Evolutionary conservation across 2,329 filamentous ascomycete genomes (phyloP), one percentile per base, ranked within the genome.

Genomic region (Ceratocystis ficicola): DNA sequence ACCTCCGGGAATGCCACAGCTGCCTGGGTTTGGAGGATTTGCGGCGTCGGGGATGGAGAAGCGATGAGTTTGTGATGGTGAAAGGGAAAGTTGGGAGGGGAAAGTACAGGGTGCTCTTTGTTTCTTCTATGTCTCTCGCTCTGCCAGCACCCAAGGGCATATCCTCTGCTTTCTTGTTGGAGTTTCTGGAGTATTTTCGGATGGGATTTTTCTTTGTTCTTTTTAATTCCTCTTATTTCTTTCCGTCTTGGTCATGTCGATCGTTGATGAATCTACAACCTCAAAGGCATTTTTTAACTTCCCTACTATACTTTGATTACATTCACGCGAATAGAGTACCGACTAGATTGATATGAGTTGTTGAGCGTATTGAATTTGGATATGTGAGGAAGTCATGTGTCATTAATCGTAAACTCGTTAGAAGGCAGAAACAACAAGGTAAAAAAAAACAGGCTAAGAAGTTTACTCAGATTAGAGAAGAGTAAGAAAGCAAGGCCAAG

Each of bases 21-120:
- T 70, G 22, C 69, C 67, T 20, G 67, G 69, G 22, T 69, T 71
- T 63, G 69, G 62, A 28, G 67, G 62, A 8, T 67, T 65, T 64
- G 62, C 36, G 36, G 10, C 80, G 72, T 77, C 77, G 25, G 75
- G 77, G 15, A 74, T 74, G 4, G 71, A 73, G 5, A 69, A 71
- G 68, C 74, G 73, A 57, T 67, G 65, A 65, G 20, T 15, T 8
- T 5, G 28, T 36, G 32, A n/a, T 22, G 59, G 46, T 5, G 32
- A 20, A 36, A 8, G 36, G 5, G 25, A 50, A 17, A 44, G 41
- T 17, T 41, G 57, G 6, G 1, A n/a, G 28, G 28, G 63, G 8
- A 10, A 5, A 57, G 28, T 20, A 25, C 20, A 57, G 36, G 25
- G 57, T 32, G 59, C 28, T 32, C 12, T 66, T 30, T 64, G 32